phyloP scores from a whole-genome alignment of 257 asterid species.

The Forsythia suspensa region DNA sequence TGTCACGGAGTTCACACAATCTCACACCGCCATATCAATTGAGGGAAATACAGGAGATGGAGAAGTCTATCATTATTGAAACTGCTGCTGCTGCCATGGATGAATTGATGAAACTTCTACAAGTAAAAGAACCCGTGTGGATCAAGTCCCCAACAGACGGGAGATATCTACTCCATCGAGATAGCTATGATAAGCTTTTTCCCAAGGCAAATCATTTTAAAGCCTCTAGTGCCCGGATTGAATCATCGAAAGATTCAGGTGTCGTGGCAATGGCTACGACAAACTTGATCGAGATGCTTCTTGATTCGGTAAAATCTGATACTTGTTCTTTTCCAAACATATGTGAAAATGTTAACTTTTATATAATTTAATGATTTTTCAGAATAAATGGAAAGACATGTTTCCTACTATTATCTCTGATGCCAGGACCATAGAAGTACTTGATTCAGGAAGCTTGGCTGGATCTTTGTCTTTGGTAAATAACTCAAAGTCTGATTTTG shows the following conservation, averaged over 20 bases:
- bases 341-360: background rate
- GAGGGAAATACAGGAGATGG: constrained; percentile 28
- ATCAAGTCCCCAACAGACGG: constrained; percentile 41
- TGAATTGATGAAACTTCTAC: constrained; percentile 58
- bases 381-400: constrained; percentile 65
- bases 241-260: constrained; percentile 67
- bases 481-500: background rate
- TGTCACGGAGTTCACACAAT: constrained; percentile 21
- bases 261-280: constrained; percentile 52
- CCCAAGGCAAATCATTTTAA: constrained; percentile 38
- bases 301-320: constrained; percentile 45
- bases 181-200: constrained; percentile 53
- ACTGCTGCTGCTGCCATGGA: constrained; percentile 43
- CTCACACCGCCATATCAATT: constrained; percentile 10
- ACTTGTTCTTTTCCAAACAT: background rate
- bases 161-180: constrained; percentile 40
- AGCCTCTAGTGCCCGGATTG: constrained; percentile 45
- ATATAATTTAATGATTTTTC: constrained; percentile 14
- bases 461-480: constrained; percentile 57
- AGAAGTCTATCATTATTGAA: constrained; percentile 38
- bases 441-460: constrained; percentile 45
- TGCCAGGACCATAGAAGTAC: constrained; percentile 47
- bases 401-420: constrained; percentile 57
- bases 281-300: constrained; percentile 54
- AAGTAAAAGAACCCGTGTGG: constrained; percentile 63